These are phyloP conservation scores for Ophiobolus disseminans DNA, from an alignment of 2,329 filamentous ascomycete species.

Conservation along the genomic window DNA sequence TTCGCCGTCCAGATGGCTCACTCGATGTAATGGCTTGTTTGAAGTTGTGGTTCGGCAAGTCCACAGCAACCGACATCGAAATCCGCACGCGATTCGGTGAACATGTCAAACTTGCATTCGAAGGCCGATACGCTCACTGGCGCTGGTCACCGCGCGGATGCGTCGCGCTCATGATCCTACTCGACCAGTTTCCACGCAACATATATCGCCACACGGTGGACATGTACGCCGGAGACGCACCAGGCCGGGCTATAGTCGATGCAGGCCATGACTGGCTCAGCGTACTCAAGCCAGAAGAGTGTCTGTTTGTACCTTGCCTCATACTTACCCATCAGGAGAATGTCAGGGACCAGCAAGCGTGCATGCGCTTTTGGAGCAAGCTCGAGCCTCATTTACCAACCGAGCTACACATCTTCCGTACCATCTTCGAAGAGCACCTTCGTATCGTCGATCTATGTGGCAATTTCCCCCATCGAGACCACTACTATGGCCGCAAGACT, in stretches of 20 bases:
- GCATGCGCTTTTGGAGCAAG: conserved; percentile 11
- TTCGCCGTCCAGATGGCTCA: conserved; percentile 8
- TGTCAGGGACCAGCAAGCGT: conserved; percentile 11
- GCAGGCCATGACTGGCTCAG: conserved; percentile 13
- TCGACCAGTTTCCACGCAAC: conserved; percentile 51
- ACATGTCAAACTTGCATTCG: conserved; percentile 13
- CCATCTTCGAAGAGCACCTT: conserved; percentile 18
- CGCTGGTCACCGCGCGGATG: conserved; percentile 12
- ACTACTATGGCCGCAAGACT: conserved; percentile 18
- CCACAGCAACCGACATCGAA: conserved; percentile 8
- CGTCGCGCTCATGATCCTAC: conserved; percentile 46
- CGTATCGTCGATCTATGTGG: conserved; percentile 14
- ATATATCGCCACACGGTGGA: conserved; percentile 42
- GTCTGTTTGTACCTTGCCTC: conserved; percentile 12
- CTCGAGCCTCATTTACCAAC: conserved; percentile 6
- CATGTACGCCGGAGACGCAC: conserved; percentile 40
- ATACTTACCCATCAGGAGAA: conserved; percentile 17
- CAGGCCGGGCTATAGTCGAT: conserved; percentile 9
- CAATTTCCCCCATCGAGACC: conserved; percentile 11
- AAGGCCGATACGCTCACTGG: conserved; percentile 11
- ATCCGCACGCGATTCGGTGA: conserved; percentile 12
- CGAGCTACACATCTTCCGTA: conserved; percentile 15
- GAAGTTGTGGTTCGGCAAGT: conserved; percentile 17
- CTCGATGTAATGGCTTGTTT: conserved; percentile 15
- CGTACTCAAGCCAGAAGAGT: conserved; percentile 13